Conservation (phyloP, 2,329 filamentous ascomycete species). For the Pseudocercospora cruenta region DNA sequence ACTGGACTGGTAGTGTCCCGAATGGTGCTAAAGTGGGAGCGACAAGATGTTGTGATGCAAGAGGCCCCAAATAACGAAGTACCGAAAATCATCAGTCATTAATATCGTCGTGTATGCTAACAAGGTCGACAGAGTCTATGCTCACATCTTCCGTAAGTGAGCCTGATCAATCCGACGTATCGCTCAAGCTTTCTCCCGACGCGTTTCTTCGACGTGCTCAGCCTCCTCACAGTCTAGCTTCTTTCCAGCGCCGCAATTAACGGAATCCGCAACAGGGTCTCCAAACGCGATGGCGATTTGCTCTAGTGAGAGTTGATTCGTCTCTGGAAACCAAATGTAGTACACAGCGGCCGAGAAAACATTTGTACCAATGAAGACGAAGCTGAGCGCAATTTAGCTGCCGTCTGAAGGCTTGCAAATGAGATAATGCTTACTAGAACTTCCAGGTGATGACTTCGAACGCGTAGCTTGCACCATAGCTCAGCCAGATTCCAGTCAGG, state of each 20-base stretch:
- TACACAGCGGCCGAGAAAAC: conserved; percentile 39
- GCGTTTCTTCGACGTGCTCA: neutral
- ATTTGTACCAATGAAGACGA: conserved; percentile 43
- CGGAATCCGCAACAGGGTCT: conserved; percentile 25
- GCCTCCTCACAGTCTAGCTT: neutral
- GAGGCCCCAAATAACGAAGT: too few species aligned
- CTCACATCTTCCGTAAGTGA: too few species aligned
- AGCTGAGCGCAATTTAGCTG: conserved; percentile 4
- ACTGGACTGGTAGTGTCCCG: too few species aligned
- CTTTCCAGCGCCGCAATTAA: conserved; percentile 2
- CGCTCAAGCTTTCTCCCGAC: neutral
- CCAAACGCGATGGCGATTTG: conserved; percentile 42
- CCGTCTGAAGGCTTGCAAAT: neutral
- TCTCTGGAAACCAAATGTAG: conserved; percentile 43
- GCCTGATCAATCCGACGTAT: neutral
- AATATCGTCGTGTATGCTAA: too few species aligned
- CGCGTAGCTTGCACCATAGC: conserved; percentile 42
- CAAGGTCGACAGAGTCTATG: neutral
- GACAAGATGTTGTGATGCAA: neutral
- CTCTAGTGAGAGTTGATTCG: conserved; percentile 40
- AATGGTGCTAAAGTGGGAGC: neutral
- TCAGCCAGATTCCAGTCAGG: conserved; percentile 97
- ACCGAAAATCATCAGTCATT: too few species aligned
- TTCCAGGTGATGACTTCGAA: conserved; percentile 42
- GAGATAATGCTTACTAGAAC: conserved; percentile 37